Evolutionary conservation across 768 basidiomycete species (phyloP).

Genomic region (Pleurotus salmoneostramineus): DNA sequence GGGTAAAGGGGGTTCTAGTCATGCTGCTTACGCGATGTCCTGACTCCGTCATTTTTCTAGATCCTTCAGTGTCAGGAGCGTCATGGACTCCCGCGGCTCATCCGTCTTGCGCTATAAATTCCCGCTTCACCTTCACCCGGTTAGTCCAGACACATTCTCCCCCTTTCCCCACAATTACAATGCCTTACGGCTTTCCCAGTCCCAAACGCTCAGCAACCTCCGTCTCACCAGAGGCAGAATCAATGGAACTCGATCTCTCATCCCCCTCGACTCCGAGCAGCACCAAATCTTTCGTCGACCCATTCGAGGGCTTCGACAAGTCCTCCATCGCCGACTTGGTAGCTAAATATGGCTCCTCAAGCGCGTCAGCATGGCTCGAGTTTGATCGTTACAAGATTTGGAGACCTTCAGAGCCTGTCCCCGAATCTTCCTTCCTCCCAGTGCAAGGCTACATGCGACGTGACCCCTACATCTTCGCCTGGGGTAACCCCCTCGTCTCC

Average conservation of each 20-base stretch:
- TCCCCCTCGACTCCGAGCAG: neutral
- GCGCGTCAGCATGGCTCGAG: constrained; percentile 71
- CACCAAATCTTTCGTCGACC: neutral
- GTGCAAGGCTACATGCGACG: constrained; percentile 57
- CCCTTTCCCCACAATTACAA: neutral
- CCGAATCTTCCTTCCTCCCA: constrained; percentile 37
- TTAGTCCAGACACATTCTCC: neutral
- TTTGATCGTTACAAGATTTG: constrained; percentile 48
- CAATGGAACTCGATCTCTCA: neutral
- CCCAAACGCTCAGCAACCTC: neutral
- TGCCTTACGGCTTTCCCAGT: constrained; percentile 5
- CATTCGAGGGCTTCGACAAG: constrained; percentile 18
- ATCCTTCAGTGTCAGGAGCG: constrained; percentile 1
- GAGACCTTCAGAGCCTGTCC: constrained; percentile 28
- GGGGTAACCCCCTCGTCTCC: constrained; percentile 61
- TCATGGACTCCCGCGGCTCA: neutral
- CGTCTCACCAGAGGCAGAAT: neutral
- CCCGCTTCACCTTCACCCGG: neutral
- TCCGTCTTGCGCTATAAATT: constrained; percentile 1
- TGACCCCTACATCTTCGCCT: constrained; percentile 52
- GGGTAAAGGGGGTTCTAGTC: neutral
- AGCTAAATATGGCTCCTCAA: constrained; percentile 63
- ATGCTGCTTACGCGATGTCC: neutral
- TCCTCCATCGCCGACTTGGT: constrained; percentile 45
- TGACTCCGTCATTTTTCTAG: neutral